Evolutionary conservation across 1,139 yeast species (phyloP).

Genomic region (Pichia sp.): DNA sequence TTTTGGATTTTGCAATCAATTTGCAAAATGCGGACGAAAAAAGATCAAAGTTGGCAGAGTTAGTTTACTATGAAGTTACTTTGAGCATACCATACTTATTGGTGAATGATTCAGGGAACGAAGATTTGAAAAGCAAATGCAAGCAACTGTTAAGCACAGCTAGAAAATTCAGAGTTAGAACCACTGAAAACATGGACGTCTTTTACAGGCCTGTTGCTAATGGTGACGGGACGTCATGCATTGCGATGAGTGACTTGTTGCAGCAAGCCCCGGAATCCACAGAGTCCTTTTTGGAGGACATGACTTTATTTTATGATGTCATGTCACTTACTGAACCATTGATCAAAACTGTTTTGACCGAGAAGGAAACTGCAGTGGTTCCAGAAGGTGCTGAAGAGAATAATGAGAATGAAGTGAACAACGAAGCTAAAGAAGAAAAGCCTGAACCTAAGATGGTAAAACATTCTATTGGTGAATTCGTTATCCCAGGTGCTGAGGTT

Average conservation of each 20-base stretch:
- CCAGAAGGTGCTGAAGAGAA: constrained; percentile 17
- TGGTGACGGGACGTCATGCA: neutral
- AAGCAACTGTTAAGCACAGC: constrained; percentile 47
- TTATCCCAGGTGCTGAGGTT: constrained; percentile 43
- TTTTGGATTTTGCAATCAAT: constrained; percentile 54
- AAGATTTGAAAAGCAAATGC: constrained; percentile 36
- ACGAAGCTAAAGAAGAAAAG: neutral
- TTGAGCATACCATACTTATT: constrained; percentile 67
- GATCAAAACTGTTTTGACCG: constrained; percentile 13
- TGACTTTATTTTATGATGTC: constrained; percentile 26
- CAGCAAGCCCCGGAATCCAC: constrained; percentile 7
- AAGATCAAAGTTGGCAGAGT: constrained; percentile 63
- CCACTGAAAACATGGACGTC: neutral
- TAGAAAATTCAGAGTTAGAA: constrained; percentile 33
- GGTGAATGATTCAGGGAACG: constrained; percentile 40
- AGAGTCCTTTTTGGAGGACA: constrained; percentile 22
- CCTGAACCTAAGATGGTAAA: constrained; percentile 7
- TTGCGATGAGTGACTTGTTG: constrained; percentile 9
- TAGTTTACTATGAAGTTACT: constrained; percentile 59
- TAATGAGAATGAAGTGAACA: neutral
- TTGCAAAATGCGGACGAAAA: constrained; percentile 40
- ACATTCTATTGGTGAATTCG: constrained; percentile 45
- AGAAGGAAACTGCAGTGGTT: constrained; percentile 8
- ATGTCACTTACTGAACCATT: constrained; percentile 17
- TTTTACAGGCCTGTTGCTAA: neutral